Conservation (phyloP, 352 stramenopile species). For the Phytopythium oedochilum region DNA sequence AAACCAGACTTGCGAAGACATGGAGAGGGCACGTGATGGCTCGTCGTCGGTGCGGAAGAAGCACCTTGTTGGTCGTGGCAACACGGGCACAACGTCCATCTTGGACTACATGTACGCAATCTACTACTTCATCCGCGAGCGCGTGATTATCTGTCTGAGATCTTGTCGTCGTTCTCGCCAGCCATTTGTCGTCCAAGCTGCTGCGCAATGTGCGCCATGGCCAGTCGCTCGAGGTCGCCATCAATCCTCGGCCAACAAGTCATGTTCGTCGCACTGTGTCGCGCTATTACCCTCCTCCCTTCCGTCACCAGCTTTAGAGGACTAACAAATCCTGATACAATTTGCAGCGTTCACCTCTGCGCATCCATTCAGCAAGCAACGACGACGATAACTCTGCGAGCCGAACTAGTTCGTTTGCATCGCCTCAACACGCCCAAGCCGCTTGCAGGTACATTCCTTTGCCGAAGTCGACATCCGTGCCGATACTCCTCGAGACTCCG, state of each 20-base stretch:
- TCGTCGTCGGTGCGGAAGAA: constrained; percentile 14
- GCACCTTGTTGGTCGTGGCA: constrained; percentile 18
- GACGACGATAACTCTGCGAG: not conserved
- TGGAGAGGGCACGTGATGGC: not conserved
- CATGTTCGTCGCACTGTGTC: not conserved
- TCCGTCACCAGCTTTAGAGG: too few species aligned
- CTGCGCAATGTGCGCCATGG: constrained; percentile 58
- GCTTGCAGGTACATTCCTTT: not conserved
- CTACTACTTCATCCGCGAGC: not conserved
- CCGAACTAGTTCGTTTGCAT: not conserved
- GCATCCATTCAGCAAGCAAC: not conserved
- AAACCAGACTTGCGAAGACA: not conserved
- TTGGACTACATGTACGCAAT: constrained; percentile 62
- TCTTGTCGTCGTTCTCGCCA: constrained; percentile 8
- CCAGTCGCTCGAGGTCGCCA: constrained; percentile 36
- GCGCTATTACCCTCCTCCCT: too few species aligned
- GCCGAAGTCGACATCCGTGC: not conserved
- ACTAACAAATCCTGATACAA: too few species aligned
- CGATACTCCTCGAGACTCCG: not conserved
- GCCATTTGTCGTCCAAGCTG: constrained; percentile 42
- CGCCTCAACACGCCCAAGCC: not conserved
- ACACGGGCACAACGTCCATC: constrained; percentile 34
- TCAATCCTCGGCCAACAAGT: constrained; percentile 2
- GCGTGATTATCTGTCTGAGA: not conserved
- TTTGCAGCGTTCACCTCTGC: not conserved